Base-by-base conservation (phyloP, 495 filamentous ascomycete genomes). In the Penicillium canescens region DNA sequence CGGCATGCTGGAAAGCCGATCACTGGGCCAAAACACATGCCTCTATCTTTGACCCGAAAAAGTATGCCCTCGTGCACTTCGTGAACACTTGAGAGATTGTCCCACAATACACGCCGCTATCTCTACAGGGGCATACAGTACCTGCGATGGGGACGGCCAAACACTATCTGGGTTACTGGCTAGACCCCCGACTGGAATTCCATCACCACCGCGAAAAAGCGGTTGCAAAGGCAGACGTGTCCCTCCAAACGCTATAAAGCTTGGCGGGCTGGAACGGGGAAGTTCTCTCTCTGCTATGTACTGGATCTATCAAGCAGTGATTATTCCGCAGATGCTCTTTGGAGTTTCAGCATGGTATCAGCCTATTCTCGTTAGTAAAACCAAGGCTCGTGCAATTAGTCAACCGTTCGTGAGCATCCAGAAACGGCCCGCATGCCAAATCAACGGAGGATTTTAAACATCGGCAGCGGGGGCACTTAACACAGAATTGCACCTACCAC, bases 1-100 rank as follows among this genome's bases (percentile, higher is more conserved):
- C 11, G 5, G 46, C 42, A 5, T 18, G 46, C 6, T 10, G 9
- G 4, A 47, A 39, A 6, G 52, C 54, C 0, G 45, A 52, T 3
- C 20, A 16, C 6, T 70, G n/a, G 51, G 54, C 55, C 0, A 37
- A 10, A 8, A 11, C 23, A 1, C 52, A 67, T 49, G 45, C 54
- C 2, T 60, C 57, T 4, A 46, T 42, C 10, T 70, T 66, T 14
- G 38, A 54, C 1, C 38, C 52, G 0, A 35, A 61, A 0, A 66
- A 59, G 16, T 57, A 56, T 16, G 49, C 44, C 26, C 53, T 60
- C 1, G 40, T 62, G 16, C 47, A 62, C 34, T 56, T 61, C 34
- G 46, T 44, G 16, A 54, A 57, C 51, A 24, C 23, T 24, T 24
- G 23, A 34, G 47, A 34, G n/a, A 33, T 42, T 3, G 36, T 33